phyloP scores from a whole-genome alignment of 306 rosid species.

The Medicago arabica region DNA sequence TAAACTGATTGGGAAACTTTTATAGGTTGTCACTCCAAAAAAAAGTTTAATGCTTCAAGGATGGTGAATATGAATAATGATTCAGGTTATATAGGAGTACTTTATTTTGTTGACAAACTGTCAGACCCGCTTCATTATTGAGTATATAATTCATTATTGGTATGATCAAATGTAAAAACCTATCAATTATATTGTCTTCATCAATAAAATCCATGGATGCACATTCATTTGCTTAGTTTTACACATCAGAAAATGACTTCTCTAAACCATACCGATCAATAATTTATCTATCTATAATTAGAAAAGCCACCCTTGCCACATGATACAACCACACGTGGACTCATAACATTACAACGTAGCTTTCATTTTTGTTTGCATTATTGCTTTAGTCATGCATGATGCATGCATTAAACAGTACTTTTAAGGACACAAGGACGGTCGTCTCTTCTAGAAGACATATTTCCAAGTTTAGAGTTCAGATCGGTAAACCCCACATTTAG shows the following conservation, averaged over 20 bases:
- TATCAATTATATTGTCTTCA: too few species aligned
- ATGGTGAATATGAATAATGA: neutral
- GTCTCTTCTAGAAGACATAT: too few species aligned
- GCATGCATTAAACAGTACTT: constrained; percentile 39
- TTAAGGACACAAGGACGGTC: constrained; percentile 39
- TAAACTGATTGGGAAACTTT: too few species aligned
- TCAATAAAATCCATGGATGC: neutral
- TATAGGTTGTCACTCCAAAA: neutral
- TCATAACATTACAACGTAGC: neutral
- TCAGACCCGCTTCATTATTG: constrained; percentile 22
- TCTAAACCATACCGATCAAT: too few species aligned
- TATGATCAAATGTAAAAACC: neutral
- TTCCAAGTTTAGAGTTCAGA: too few species aligned
- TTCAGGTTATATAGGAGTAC: neutral
- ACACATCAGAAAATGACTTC: too few species aligned
- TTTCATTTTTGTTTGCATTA: constrained; percentile 32
- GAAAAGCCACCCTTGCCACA: constrained; percentile 36
- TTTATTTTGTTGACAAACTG: neutral
- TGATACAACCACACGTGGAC: constrained; percentile 40
- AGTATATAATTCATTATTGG: neutral
- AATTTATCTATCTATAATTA: neutral
- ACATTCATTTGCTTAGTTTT: too few species aligned
- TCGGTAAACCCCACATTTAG: neutral
- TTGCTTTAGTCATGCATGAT: constrained; percentile 35
- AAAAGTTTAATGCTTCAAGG: neutral